A percentile compares a stretch with the other conserved stretches of the same genome.
Conservation (phyloP, 2,329 filamentous ascomycete genomes). For the Malbranchea zuffiana region DNA sequence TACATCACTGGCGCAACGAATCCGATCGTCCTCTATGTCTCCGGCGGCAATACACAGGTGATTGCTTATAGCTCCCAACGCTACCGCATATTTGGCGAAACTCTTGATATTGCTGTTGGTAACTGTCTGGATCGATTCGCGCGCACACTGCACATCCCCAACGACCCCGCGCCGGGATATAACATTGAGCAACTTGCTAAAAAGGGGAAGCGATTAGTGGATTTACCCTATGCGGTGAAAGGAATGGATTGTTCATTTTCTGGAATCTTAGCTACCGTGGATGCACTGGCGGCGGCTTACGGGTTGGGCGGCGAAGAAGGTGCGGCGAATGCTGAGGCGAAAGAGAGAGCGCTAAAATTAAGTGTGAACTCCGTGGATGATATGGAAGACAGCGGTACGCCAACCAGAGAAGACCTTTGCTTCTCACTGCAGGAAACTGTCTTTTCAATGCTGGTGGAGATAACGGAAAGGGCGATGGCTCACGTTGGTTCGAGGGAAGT, state of each 20-base stretch:
- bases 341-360: slow-evolving; percentile 6
- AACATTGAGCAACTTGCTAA: slow-evolving; percentile 94
- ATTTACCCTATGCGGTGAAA: slow-evolving; percentile 91
- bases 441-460: slow-evolving; percentile 95
- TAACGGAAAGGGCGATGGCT: slow-evolving; percentile 96
- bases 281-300: slow-evolving; percentile 57
- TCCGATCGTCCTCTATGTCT: slow-evolving; percentile 91
- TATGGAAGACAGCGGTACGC: slow-evolving; percentile 26
- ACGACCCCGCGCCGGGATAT: slow-evolving; percentile 92
- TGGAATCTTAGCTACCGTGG: slow-evolving; percentile 75
- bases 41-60: slow-evolving; percentile 92
- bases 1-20: slow-evolving; percentile 82
- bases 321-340: slow-evolving; percentile 42
- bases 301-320: slow-evolving; percentile 25
- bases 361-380: slow-evolving; percentile 7
- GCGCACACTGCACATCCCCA: slow-evolving; percentile 77
- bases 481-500: slow-evolving; percentile 88
- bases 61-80: slow-evolving; percentile 91
- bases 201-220: slow-evolving; percentile 59
- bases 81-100: slow-evolving; percentile 96
- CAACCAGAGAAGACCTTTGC: slow-evolving; percentile 73
- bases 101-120: slow-evolving; percentile 91
- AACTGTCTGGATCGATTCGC: slow-evolving; percentile 97
- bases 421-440: slow-evolving; percentile 94
- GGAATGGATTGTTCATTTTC: slow-evolving; percentile 98